phyloP scores from a whole-genome alignment of 2,329 filamentous ascomycete genomes.

The Didymella sp. region DNA sequence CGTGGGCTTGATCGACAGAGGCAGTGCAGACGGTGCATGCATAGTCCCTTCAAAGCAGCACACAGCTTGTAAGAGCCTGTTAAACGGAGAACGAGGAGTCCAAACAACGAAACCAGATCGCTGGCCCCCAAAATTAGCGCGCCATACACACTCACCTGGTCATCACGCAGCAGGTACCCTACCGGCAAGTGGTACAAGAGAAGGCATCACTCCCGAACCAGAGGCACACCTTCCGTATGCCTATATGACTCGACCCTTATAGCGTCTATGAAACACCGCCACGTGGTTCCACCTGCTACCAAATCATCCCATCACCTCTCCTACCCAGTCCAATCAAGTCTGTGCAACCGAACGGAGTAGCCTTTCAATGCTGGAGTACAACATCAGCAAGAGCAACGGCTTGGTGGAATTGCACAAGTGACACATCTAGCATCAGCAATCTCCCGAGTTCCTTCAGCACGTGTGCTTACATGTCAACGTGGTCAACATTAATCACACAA shows the following conservation, averaged over 20 bases:
- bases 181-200: conserved; percentile 14
- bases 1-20: conserved; percentile 4
- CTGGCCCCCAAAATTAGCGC: conserved; percentile 11
- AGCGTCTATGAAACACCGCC: conserved; percentile 13
- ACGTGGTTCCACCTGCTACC: conserved; percentile 22
- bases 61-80: not conserved
- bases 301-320: conserved; percentile 2
- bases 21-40: conserved; percentile 4
- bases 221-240: conserved; percentile 10
- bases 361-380: not conserved
- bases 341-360: not conserved
- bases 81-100: no score
- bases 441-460: not conserved
- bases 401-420: not conserved
- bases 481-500: not conserved
- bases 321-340: conserved; percentile 5
- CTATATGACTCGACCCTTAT: conserved; percentile 7
- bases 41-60: conserved; percentile 6
- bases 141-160: conserved; percentile 7
- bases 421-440: not conserved
- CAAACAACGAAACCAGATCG: conserved; percentile 4
- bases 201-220: conserved; percentile 9
- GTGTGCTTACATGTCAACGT: conserved; percentile 12
- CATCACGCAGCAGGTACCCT: conserved; percentile 15
- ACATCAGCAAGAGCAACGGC: not conserved